phyloP scores from a whole-genome alignment of 306 rosid species.

The Vigna unguiculata region DNA sequence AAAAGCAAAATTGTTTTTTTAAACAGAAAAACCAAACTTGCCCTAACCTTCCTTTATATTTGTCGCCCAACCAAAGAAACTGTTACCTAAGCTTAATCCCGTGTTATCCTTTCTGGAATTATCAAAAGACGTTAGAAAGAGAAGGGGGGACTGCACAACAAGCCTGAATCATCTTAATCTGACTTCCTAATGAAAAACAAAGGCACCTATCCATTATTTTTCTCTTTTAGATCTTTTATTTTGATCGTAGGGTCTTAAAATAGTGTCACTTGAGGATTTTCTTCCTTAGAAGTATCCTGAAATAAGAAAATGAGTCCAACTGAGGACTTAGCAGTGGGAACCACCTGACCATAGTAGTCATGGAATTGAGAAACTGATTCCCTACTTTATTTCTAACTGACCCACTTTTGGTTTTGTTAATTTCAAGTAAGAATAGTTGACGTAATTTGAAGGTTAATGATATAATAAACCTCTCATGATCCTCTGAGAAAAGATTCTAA shows the following conservation, averaged over 20 bases:
- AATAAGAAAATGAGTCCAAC: background rate
- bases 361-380: conserved; percentile 6
- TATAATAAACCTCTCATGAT: background rate
- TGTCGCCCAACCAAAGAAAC: background rate
- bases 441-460: background rate
- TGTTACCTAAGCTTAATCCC: background rate
- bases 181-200: background rate
- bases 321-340: background rate
- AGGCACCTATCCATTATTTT: background rate
- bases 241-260: background rate
- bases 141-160: background rate
- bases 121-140: background rate
- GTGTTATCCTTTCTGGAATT: background rate
- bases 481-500: background rate
- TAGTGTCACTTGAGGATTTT: background rate
- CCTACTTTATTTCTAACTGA: background rate
- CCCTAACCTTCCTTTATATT: background rate
- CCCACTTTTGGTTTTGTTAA: background rate
- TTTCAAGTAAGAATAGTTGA: background rate
- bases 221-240: background rate
- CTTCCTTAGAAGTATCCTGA: background rate
- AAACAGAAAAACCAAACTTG: background rate
- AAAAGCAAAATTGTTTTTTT: background rate
- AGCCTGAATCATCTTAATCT: background rate
- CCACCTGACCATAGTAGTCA: background rate